Conservation (phyloP, 139 green algal genomes). For the Diplosphaera chodatii region DNA sequence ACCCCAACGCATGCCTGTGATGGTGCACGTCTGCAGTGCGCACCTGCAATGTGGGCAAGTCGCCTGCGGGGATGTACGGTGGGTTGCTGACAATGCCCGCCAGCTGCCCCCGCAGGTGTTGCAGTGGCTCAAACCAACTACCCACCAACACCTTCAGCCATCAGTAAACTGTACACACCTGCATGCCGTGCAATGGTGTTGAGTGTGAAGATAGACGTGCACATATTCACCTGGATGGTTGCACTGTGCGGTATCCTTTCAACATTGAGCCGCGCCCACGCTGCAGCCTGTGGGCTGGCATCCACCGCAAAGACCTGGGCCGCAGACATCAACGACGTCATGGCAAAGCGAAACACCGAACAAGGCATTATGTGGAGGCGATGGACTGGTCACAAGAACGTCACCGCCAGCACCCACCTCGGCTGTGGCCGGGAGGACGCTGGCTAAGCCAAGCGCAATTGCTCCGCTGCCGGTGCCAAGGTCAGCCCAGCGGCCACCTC, state of each 20-base stretch:
- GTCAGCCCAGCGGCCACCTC: slow-evolving; percentile 64
- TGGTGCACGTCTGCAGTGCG: too few species aligned
- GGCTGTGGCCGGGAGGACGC: slow-evolving; percentile 24
- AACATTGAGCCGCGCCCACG: slow-evolving; percentile 53
- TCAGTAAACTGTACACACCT: too few species aligned
- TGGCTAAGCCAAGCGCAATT: slow-evolving; percentile 68
- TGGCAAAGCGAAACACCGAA: too few species aligned
- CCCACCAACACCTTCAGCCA: slow-evolving; percentile 42
- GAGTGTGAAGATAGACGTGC: not conserved
- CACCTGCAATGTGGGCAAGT: slow-evolving; percentile 57
- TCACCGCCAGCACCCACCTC: slow-evolving; percentile 16
- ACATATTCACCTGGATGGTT: slow-evolving; percentile 1
- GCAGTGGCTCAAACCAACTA: slow-evolving; percentile 67
- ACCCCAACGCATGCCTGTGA: too few species aligned
- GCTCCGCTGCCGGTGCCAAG: slow-evolving; percentile 88
- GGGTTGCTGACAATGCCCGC: slow-evolving; percentile 88
- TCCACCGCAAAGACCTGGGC: slow-evolving; percentile 66
- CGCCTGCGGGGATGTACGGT: slow-evolving; percentile 74
- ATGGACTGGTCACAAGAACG: too few species aligned
- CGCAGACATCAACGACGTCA: slow-evolving; percentile 1
- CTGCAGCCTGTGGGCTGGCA: slow-evolving; percentile 34
- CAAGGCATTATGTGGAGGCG: too few species aligned
- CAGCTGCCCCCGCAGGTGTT: slow-evolving; percentile 31
- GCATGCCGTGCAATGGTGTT: too few species aligned
- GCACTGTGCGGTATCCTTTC: slow-evolving; percentile 3